phyloP scores from a whole-genome alignment of 768 basidiomycete species.

The Trametes punicea region DNA sequence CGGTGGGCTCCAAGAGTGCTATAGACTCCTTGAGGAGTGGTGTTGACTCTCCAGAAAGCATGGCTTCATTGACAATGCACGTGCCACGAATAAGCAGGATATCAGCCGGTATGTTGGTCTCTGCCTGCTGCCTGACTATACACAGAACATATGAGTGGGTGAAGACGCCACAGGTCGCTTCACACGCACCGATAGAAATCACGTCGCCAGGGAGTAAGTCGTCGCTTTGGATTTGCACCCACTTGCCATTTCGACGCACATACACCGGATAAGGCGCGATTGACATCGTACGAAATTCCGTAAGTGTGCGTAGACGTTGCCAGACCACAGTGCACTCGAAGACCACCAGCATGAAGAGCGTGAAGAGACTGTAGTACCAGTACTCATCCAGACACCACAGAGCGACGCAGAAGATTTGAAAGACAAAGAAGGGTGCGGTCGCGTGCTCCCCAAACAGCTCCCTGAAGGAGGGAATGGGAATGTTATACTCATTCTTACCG shows the following conservation, averaged over 20 bases:
- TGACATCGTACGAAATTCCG: conserved; percentile 97
- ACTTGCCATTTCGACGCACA: conserved; percentile 74
- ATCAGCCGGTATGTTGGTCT: conserved; percentile 91
- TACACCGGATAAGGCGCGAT: conserved; percentile 87
- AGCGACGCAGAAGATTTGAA: conserved; percentile 96
- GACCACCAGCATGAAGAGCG: conserved; percentile 95
- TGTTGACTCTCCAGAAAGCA: conserved; percentile 98
- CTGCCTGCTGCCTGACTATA: conserved; percentile 63
- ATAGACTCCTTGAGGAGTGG: conserved; percentile 95
- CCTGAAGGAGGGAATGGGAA: conserved; percentile 91
- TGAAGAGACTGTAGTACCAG: conserved; percentile 98
- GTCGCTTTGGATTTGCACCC: conserved; percentile 80
- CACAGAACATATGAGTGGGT: not conserved
- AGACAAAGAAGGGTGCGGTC: conserved; percentile 98
- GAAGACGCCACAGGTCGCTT: not conserved
- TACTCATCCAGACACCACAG: conserved; percentile 98
- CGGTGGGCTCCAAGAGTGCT: conserved; percentile 70
- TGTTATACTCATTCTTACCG: conserved; percentile 94
- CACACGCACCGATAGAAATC: conserved; percentile 67
- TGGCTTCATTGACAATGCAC: conserved; percentile 97
- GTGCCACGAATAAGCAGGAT: conserved; percentile 90
- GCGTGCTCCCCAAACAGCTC: conserved; percentile 95
- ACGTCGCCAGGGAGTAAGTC: conserved; percentile 90
- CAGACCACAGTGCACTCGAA: conserved; percentile 99
- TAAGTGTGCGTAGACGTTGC: conserved; percentile 93